Conservation (phyloP, 352 stramenopile genomes). For the Phytophthora palmivora region DNA sequence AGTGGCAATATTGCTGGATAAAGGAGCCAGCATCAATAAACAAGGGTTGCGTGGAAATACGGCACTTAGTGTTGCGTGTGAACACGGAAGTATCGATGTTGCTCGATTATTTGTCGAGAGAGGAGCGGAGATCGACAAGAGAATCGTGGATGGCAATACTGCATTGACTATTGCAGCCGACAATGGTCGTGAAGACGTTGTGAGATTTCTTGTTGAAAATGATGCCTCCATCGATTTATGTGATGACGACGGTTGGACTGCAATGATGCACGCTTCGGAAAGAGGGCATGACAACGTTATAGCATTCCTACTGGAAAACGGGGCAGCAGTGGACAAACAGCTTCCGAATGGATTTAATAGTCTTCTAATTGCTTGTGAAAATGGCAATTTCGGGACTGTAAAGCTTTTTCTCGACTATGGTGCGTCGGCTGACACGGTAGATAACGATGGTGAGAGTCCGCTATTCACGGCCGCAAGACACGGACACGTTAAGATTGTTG, state of each 20-base stretch:
- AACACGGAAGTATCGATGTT: constrained; percentile 6
- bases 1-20: not conserved
- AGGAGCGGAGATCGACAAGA: not conserved
- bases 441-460: constrained; percentile 1
- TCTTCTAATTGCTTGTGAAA: constrained; percentile 4
- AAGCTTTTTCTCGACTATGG: constrained; percentile 1
- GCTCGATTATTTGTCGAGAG: not conserved
- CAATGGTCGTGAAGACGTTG: not conserved
- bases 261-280: not conserved
- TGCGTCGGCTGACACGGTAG: not conserved
- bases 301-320: not conserved
- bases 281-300: not conserved
- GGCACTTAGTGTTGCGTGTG: constrained; percentile 3
- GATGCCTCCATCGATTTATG: not conserved
- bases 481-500: not conserved
- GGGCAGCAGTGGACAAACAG: not conserved
- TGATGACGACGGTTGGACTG: not conserved
- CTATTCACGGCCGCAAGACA: not conserved
- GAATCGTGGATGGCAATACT: not conserved
- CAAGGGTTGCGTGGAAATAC: constrained; percentile 1
- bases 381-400: not conserved
- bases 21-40: constrained; percentile 1
- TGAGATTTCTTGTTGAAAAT: constrained; percentile 4
- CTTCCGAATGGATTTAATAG: constrained; percentile 5
- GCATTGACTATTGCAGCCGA: not conserved